Percentiles rank a stretch among this genome's conserved stretches.
Evolutionary conservation across 768 basidiomycete genomes (phyloP).

Genomic region (Tricholoma sp.): DNA sequence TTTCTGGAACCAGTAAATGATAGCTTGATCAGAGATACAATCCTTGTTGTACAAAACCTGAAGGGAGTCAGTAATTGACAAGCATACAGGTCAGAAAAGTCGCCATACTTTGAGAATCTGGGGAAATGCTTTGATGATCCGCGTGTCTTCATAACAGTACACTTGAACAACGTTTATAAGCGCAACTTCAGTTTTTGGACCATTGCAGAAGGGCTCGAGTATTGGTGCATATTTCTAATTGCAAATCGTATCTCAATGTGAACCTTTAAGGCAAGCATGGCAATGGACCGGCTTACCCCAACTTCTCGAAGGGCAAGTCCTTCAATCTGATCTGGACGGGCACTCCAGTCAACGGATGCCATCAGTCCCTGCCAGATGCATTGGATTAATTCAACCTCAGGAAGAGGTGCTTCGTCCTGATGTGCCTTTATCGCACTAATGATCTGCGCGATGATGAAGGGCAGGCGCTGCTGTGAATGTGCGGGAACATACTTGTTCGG

Average conservation of each 20-base stretch:
- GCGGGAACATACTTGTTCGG: constrained; percentile 52
- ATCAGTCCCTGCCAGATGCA: constrained; percentile 94
- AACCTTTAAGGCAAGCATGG: background rate
- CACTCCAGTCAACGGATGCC: constrained; percentile 82
- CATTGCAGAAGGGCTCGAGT: constrained; percentile 85
- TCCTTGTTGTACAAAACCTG: constrained; percentile 95
- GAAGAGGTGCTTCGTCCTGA: constrained; percentile 77
- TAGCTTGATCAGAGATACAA: constrained; percentile 91
- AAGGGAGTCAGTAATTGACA: constrained; percentile 1
- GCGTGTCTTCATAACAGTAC: constrained; percentile 95
- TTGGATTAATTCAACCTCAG: constrained; percentile 78
- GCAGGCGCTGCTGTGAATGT: background rate
- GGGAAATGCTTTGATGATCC: constrained; percentile 91
- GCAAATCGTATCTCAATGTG: background rate
- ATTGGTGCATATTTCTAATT: constrained; percentile 76
- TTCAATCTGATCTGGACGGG: constrained; percentile 90
- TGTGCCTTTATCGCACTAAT: constrained; percentile 64
- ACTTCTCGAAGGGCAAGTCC: constrained; percentile 85
- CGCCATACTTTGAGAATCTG: constrained; percentile 79
- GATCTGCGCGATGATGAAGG: constrained; percentile 45
- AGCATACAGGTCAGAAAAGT: background rate
- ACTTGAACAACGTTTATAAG: constrained; percentile 94
- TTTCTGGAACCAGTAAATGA: constrained; percentile 98
- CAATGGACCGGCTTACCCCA: constrained; percentile 47
- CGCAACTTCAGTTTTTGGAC: constrained; percentile 86